phyloP scores from a whole-genome alignment of 139 green algal genomes.

The Pycnococcus provasolii region DNA sequence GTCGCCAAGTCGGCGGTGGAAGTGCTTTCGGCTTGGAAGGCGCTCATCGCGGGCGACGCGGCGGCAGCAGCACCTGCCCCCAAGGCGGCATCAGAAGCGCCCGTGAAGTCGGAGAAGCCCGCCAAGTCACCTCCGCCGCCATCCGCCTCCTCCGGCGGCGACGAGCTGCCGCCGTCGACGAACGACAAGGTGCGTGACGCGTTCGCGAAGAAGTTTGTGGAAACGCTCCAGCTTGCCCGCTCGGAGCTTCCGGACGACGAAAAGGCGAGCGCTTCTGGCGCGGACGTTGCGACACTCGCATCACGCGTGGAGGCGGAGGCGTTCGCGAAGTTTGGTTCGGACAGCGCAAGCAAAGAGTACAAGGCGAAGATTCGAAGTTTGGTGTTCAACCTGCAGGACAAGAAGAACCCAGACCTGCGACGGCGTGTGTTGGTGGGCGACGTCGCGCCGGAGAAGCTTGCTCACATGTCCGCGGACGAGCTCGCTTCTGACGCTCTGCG shows the following conservation, averaged over 20 bases:
- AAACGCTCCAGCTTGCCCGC: conserved; percentile 20
- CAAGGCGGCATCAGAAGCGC: too few species aligned
- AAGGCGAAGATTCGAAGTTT: conserved; percentile 83
- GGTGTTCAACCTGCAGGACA: conserved; percentile 92
- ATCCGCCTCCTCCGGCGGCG: too few species aligned
- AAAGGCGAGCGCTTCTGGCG: background rate
- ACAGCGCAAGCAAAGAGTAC: conserved; percentile 54
- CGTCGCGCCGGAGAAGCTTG: conserved; percentile 47
- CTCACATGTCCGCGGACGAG: conserved; percentile 73
- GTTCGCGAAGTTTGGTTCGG: conserved; percentile 15
- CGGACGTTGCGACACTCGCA: background rate
- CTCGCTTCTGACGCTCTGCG: conserved; percentile 66
- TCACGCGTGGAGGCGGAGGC: conserved; percentile 18
- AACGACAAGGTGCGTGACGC: too few species aligned
- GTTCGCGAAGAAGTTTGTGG: background rate
- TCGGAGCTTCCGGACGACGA: background rate
- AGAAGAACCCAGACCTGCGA: conserved; percentile 42
- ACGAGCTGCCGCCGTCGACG: too few species aligned
- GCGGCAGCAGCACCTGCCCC: too few species aligned
- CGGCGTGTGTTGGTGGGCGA: conserved; percentile 42
- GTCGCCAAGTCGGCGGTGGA: too few species aligned
- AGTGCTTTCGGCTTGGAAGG: too few species aligned
- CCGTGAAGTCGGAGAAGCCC: too few species aligned
- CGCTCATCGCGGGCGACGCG: too few species aligned
- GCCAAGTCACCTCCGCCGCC: too few species aligned